Evolutionary conservation across 192 early-diverging fungal species (phyloP), one percentile per base, ranked within the genome.

Genomic region (Coemansia sp.): DNA sequence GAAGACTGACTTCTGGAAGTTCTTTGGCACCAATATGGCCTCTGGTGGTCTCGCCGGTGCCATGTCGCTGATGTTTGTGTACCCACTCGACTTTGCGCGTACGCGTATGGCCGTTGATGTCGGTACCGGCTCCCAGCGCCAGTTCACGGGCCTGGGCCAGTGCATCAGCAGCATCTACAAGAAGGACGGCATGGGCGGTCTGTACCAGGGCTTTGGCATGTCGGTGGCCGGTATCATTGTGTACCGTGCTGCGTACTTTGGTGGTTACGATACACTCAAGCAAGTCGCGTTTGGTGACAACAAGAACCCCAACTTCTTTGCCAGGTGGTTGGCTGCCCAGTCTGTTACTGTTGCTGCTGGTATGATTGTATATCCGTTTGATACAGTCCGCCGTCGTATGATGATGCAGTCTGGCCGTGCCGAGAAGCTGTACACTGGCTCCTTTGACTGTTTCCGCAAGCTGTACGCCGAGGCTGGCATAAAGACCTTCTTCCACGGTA

Each of bases 401-500:
- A 94, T 95, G 94, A 91, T 93, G 92, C 89, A 91, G 85, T 89
- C 94, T 65, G 94, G 92, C 76, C 87, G 93, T 83, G 90, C 89
- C 70, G 88, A 90, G 74, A 87, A 92, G 80, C 86, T 92, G 83
- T 98, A 98, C 89, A 82, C 85, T 25, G 87, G 87, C 43, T 87
- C 97, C 52, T 55, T 89, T 60, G 89, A 95, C 87, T 90, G 90
- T 82, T 91, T 93, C 83, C 72, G 74, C 80, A 88, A 96, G 87
- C 93, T 98, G 82, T 83, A 95, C 82, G 79, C 65, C 64, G 90
- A 95, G 77, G 95, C 96, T 79, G 97, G 97, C 73, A 60, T 83
- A 75, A 90, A 87, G 85, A 90, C 94, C 73, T 86, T 99, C 83
- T 99, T 96, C 94, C 96, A 96, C 87, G 97, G 97, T 86, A 94